phyloP scores from a whole-genome alignment of 1,284 basidiomycete genomes.

The Sporisorium graminicola region DNA sequence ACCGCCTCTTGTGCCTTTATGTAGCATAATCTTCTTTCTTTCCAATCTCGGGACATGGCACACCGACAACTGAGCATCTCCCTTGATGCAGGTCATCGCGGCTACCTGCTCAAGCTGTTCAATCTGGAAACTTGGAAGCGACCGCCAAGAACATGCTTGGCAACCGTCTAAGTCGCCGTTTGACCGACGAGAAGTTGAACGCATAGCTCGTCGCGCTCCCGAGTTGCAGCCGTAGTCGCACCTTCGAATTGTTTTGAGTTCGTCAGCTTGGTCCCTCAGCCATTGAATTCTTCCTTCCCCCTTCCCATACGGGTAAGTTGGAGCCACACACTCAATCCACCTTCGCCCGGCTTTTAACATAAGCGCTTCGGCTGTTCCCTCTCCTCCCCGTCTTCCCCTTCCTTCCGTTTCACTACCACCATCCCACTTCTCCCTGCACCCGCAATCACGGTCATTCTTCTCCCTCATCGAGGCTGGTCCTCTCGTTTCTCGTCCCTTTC shows the following conservation, averaged over 20 bases:
- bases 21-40: not conserved
- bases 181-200: conserved; percentile 9
- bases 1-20: conserved; percentile 5
- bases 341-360: conserved; percentile 4
- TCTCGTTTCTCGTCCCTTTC: conserved; percentile 32
- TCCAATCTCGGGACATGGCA: conserved; percentile 3
- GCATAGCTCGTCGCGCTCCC: not conserved
- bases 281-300: not conserved
- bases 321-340: not conserved
- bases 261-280: conserved; percentile 12
- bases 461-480: conserved; percentile 39
- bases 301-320: conserved; percentile 12
- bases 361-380: not conserved
- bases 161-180: not conserved
- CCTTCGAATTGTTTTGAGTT: not conserved
- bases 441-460: not conserved
- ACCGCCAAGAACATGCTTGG: conserved; percentile 1
- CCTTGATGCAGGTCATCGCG: not conserved
- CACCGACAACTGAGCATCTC: conserved; percentile 2
- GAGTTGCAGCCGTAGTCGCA: not conserved
- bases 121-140: not conserved
- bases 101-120: not conserved
- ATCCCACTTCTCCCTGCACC: conserved; percentile 7
- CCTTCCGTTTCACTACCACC: conserved; percentile 17
- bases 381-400: not conserved